Conservation (phyloP, 2,329 filamentous ascomycete species). For the Pyricularia grisea region DNA sequence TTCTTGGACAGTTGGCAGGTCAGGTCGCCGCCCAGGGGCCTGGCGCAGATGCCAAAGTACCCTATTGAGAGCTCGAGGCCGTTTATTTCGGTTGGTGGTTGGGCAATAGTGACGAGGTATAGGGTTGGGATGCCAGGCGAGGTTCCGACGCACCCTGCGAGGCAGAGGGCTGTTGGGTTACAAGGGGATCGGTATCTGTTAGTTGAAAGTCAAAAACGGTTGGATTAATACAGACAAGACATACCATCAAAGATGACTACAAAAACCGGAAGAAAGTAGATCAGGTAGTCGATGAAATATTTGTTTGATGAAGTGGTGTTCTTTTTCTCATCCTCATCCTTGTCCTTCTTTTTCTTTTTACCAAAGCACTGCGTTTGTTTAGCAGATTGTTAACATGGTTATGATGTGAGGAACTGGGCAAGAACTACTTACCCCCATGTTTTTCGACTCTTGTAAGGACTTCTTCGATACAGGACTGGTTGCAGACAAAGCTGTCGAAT, state of each 20-base stretch:
- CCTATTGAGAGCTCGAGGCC: not conserved
- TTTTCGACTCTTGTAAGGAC: not conserved
- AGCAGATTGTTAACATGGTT: not conserved
- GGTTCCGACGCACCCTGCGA: not conserved
- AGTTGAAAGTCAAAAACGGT: not conserved
- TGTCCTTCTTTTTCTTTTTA: not conserved
- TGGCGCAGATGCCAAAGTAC: constrained; percentile 4
- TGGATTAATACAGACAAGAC: not conserved
- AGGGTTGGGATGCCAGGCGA: constrained; percentile 4
- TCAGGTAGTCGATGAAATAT: not conserved
- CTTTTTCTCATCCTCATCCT: not conserved
- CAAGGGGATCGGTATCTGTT: not conserved
- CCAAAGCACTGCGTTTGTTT: not conserved
- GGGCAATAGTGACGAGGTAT: not conserved
- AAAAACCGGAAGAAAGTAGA: constrained; percentile 1
- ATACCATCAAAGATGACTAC: constrained; percentile 2
- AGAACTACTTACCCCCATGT: not conserved
- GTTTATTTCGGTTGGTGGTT: not conserved
- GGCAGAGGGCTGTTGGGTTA: not conserved
- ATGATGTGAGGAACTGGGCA: too few relatives aligned
- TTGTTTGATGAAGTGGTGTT: not conserved
- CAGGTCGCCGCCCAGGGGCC: not conserved
- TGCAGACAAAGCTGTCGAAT: not conserved
- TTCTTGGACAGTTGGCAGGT: not conserved
- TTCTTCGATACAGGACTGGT: not conserved